These are phyloP conservation scores for Globomyces sp. DNA, from an alignment of 371 early-diverging fungal genomes.

Conservation along the genomic window DNA sequence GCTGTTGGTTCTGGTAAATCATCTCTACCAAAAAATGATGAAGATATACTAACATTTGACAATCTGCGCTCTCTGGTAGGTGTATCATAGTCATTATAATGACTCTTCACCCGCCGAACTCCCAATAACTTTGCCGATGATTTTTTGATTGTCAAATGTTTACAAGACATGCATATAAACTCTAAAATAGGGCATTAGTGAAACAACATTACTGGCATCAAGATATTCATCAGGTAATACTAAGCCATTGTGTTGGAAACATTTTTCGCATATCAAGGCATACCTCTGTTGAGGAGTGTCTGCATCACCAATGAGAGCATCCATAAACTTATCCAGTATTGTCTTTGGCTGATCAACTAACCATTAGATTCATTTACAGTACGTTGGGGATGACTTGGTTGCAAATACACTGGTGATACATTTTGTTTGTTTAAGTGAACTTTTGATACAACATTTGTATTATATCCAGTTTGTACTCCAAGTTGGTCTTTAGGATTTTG, in stretches of 20 bases:
- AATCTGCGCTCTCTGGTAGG: too few species aligned
- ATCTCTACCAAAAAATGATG: too few species aligned
- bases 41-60: too few species aligned
- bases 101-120: slow-evolving; percentile 1
- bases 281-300: slow-evolving; percentile 77
- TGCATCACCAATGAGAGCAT: slow-evolving; percentile 82
- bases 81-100: too few species aligned
- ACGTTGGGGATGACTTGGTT: too few species aligned
- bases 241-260: slow-evolving; percentile 90
- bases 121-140: slow-evolving; percentile 5
- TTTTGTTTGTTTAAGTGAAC: too few species aligned
- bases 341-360: slow-evolving; percentile 54
- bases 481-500: too few species aligned
- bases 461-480: too few species aligned
- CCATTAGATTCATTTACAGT: neutral
- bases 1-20: too few species aligned
- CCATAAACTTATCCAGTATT: slow-evolving; percentile 68
- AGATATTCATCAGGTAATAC: slow-evolving; percentile 79
- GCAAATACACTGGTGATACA: too few species aligned
- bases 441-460: too few species aligned
- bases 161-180: slow-evolving; percentile 12
- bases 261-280: slow-evolving; percentile 87
- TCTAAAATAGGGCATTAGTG: neutral
- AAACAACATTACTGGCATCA: slow-evolving; percentile 57
- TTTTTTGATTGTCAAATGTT: slow-evolving; percentile 14